Evolutionary conservation across 164 flowering plant species (phyloP), one percentile per base, ranked within the genome.

Genomic region (Nymphaea colorata): DNA sequence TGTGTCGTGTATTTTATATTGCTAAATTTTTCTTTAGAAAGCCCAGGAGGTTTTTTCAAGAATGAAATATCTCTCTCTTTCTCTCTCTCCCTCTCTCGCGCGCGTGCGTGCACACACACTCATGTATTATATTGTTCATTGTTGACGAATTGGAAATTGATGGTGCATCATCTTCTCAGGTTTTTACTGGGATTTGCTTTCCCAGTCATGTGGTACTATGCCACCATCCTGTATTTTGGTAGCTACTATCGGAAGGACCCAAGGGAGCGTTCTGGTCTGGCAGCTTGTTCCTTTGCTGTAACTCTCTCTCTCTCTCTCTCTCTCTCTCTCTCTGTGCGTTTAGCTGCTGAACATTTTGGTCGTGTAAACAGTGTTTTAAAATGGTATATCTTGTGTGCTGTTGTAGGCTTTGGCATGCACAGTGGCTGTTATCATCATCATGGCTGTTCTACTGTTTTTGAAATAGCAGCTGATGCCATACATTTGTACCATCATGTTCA

Each of bases 381-480:
- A 14, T 3, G 10, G 2, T 51, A 18, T 44, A 7, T 64, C 3
- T 4, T 4, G 14, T 42, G 4, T 43, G n/a, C 25, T 43, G 4
- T 71, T 66, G 72, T 78, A 79, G 82, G 82, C 77, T 25, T 71
- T 76, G 64, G 72, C 72, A 72, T 79, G 67, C 61, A 66, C 79
- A 1, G 72, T 72, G 45, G 70, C 64, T 42, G 61, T 71, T 59
- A 61, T 76, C 66, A 70, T 79, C 55, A 47, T 14, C 12, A 47
- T 47, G 55, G 55, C 55, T 62, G 61, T 73, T 41, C 65, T 73
- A 53, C 68, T 79, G 41, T 75, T 65, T 61, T 60, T 76, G 12
- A 57, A 71, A 47, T 68, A 59, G 12, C 66, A 70, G 81, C 69
- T 16, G 59, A 55, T 55, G 12, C 59, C 59, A 55, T 8, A 55